phyloP scores from a whole-genome alignment of 805 yeast species.

The Wickerhamomyces mucosus region DNA sequence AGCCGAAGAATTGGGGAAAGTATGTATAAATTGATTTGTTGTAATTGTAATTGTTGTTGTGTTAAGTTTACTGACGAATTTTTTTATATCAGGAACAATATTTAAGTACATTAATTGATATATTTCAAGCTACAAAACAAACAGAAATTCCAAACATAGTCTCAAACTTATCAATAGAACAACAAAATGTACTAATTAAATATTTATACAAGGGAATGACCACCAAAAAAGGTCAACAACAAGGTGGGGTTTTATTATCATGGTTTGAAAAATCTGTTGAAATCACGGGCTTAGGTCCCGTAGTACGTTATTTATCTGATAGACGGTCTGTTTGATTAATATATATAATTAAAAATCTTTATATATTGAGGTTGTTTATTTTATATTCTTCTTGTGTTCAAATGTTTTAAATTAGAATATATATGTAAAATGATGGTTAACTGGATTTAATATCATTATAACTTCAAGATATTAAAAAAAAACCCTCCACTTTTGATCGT shows the following conservation, averaged over 20 bases:
- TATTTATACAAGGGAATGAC: slow-evolving; percentile 83
- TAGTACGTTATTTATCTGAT: slow-evolving; percentile 79
- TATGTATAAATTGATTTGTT: slow-evolving; percentile 1
- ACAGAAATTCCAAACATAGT: slow-evolving; percentile 60
- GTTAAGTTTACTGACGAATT: slow-evolving; percentile 20
- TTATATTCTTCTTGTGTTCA: too few species aligned
- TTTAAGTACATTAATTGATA: slow-evolving; percentile 53
- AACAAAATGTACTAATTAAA: slow-evolving; percentile 72
- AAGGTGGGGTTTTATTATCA: slow-evolving; percentile 74
- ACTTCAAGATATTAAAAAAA: too few species aligned
- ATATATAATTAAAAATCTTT: too few species aligned
- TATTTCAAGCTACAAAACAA: slow-evolving; percentile 56
- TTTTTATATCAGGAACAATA: slow-evolving; percentile 27
- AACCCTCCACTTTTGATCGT: too few species aligned
- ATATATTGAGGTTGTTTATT: too few species aligned
- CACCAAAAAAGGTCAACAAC: slow-evolving; percentile 66
- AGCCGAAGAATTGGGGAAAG: slow-evolving; percentile 48
- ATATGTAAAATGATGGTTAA: too few species aligned
- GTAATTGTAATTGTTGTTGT: slow-evolving; percentile 19
- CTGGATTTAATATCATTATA: too few species aligned
- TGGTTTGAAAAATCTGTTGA: slow-evolving; percentile 93
- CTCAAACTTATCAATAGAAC: slow-evolving; percentile 45
- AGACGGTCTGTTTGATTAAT: slow-evolving; percentile 76
- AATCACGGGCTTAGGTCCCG: slow-evolving; percentile 78
- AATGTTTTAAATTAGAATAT: too few species aligned